Conservation (phyloP, 805 yeast species). For the Candida ascalaphidarum region DNA sequence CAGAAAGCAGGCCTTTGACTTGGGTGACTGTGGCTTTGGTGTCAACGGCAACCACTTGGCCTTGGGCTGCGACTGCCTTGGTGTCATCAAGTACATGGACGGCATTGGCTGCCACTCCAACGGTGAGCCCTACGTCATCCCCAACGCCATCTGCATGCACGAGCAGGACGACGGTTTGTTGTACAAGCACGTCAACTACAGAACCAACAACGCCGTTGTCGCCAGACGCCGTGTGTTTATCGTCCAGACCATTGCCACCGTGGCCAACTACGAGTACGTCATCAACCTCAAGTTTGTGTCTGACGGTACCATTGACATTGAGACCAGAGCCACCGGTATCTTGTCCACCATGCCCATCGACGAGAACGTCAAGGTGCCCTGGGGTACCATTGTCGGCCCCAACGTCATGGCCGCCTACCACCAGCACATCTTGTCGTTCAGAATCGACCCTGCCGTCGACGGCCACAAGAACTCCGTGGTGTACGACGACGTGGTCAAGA, state of each 20-base stretch:
- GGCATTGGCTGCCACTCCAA: conserved; percentile 44
- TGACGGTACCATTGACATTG: conserved; percentile 71
- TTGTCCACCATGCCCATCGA: conserved; percentile 80
- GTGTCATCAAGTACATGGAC: conserved; percentile 68
- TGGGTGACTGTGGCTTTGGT: conserved; percentile 84
- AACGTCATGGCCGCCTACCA: conserved; percentile 79
- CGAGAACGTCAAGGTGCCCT: conserved; percentile 54
- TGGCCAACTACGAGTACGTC: conserved; percentile 77
- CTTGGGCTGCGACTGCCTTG: conserved; percentile 78
- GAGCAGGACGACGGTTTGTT: conserved; percentile 71
- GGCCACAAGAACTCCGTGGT: conserved; percentile 72
- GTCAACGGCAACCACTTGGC: conserved; percentile 57
- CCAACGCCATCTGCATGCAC: conserved; percentile 73
- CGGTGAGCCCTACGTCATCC: conserved; percentile 56
- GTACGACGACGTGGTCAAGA: conserved; percentile 59
- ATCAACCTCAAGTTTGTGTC: conserved; percentile 65
- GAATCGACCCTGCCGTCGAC: conserved; percentile 77
- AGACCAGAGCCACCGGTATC: conserved; percentile 82
- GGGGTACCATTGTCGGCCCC: conserved; percentile 74
- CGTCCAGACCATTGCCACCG: conserved; percentile 75
- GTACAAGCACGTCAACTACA: conserved; percentile 73
- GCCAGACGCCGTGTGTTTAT: conserved; percentile 75
- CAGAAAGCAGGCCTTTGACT: conserved; percentile 80
- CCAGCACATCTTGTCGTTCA: conserved; percentile 71
- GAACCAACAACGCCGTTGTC: conserved; percentile 62